These are phyloP conservation scores for Phytomonas serpens DNA, from an alignment of 208 protist genomes.

Conservation along the genomic window DNA sequence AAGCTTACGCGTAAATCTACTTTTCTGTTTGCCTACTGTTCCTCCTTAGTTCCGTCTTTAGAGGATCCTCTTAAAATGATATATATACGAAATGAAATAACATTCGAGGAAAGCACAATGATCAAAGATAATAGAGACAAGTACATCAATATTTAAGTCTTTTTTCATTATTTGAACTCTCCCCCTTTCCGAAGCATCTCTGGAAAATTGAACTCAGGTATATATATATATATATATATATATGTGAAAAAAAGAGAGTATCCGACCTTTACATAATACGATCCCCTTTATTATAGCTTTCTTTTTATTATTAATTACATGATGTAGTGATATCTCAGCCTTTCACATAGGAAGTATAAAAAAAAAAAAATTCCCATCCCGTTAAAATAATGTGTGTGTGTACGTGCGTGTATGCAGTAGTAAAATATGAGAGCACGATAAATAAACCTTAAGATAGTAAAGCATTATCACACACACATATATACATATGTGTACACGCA, in stretches of 20 bases:
- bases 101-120: neutral
- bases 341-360: conserved; percentile 1
- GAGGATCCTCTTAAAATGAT: neutral
- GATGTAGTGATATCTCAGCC: neutral
- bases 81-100: neutral
- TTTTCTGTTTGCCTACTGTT: neutral
- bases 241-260: neutral
- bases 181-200: neutral
- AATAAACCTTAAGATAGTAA: neutral
- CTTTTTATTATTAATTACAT: neutral
- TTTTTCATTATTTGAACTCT: neutral
- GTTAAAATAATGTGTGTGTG: conserved; percentile 7
- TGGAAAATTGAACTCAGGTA: neutral
- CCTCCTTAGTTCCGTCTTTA: neutral
- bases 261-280: neutral
- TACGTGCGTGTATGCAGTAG: conserved; percentile 13
- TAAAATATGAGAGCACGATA: conserved; percentile 14
- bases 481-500: conserved; percentile 1
- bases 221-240: neutral
- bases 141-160: neutral
- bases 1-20: conserved; percentile 6
- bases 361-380: conserved; percentile 8
- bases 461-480: conserved; percentile 4
- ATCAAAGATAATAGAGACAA: neutral
- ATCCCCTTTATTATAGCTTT: neutral